Evolutionary conservation across 306 rosid species (phyloP).

Genomic region (Rosa rugosa): DNA sequence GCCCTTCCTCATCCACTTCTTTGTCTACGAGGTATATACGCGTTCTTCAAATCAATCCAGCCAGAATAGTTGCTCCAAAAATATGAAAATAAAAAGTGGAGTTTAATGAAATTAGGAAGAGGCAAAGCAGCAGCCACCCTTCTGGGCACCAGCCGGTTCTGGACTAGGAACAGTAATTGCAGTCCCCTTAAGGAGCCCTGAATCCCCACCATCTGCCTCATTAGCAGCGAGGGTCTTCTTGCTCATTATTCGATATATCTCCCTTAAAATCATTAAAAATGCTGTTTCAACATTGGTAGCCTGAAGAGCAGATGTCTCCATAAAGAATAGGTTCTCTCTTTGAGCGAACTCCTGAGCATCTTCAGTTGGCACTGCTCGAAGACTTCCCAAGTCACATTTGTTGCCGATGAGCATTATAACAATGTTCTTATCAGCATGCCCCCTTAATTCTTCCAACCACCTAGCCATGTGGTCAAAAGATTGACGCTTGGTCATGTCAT

Average conservation of each 20-base stretch:
- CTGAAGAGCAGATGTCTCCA: conserved; percentile 93
- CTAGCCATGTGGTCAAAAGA: conserved; percentile 89
- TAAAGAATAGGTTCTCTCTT: conserved; percentile 87
- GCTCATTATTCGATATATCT: conserved; percentile 68
- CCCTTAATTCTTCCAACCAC: conserved; percentile 85
- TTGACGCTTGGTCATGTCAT: conserved; percentile 85
- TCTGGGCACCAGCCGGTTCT: conserved; percentile 31
- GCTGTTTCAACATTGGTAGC: conserved; percentile 88
- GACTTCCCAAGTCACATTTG: conserved; percentile 73
- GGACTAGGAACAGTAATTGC: conserved; percentile 60
- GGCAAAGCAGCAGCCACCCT: conserved; percentile 62
- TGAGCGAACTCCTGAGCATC: conserved; percentile 92
- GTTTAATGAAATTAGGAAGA: conserved; percentile 22
- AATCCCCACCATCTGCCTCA: conserved; percentile 32
- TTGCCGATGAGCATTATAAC: conserved; percentile 84
- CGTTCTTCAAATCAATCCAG: neutral
- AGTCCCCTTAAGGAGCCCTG: conserved; percentile 67
- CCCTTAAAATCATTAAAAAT: conserved; percentile 66
- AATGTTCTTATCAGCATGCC: conserved; percentile 77
- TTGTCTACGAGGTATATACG: conserved; percentile 19
- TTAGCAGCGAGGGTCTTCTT: conserved; percentile 57
- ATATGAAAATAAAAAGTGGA: conserved; percentile 7
- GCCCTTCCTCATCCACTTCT: conserved; percentile 14
- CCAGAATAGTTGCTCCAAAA: conserved; percentile 5
- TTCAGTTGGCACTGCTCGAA: conserved; percentile 88